phyloP scores from a whole-genome alignment of 352 stramenopile species.

The Phytophthora colocasiae region DNA sequence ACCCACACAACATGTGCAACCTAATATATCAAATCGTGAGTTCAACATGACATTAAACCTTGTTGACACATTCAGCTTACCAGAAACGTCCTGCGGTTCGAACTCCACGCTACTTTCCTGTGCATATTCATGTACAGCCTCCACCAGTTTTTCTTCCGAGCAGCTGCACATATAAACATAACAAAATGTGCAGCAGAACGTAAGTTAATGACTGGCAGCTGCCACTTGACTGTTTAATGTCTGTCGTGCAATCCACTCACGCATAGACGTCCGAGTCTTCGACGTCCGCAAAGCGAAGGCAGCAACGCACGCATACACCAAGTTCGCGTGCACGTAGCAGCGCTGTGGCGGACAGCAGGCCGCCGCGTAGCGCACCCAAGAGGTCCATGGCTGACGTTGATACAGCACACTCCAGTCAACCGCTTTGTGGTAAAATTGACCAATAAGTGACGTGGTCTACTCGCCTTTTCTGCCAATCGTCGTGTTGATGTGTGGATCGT shows the following conservation, averaged over 20 bases:
- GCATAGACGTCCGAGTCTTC: conserved; percentile 56
- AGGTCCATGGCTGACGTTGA: conserved; percentile 31
- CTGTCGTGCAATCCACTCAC: conserved; percentile 37
- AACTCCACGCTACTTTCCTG: conserved; percentile 31
- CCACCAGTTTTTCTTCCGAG: conserved; percentile 42
- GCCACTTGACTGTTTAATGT: not conserved
- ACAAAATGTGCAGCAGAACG: not conserved
- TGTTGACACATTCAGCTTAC: conserved; percentile 17
- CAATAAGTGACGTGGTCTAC: conserved; percentile 16
- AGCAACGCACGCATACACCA: conserved; percentile 72
- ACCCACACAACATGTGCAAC: conserved; percentile 78
- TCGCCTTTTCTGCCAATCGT: conserved; percentile 33
- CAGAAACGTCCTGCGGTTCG: conserved; percentile 26
- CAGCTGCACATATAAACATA: conserved; percentile 14
- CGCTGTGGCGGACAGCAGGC: conserved; percentile 41
- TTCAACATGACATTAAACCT: not conserved
- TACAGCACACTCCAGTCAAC: conserved; percentile 30
- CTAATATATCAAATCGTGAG: conserved; percentile 20
- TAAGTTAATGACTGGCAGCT: conserved; percentile 17
- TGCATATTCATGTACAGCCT: conserved; percentile 29
- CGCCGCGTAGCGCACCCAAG: conserved; percentile 19
- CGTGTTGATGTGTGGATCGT: conserved; percentile 9
- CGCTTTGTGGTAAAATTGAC: conserved; percentile 15
- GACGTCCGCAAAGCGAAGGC: conserved; percentile 65
- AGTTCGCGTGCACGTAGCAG: conserved; percentile 22